Conservation (phyloP, 805 yeast genomes). For the Saccharomyces eubayanus region DNA sequence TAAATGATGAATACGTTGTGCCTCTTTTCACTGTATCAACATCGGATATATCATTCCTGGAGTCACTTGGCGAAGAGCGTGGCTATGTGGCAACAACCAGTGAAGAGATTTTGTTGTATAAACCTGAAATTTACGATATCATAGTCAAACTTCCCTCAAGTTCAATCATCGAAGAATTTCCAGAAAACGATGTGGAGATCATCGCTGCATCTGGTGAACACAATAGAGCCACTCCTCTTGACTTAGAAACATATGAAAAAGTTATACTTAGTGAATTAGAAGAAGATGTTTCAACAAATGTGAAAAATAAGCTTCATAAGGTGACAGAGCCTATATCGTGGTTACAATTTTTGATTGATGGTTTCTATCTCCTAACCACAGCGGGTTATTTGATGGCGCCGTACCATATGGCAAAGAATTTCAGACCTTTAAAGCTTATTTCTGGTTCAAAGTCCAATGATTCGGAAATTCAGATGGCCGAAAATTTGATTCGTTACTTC, state of each 20-base stretch:
- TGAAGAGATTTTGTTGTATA: constrained; percentile 23
- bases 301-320: constrained; percentile 2
- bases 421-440: not conserved
- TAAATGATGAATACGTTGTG: constrained; percentile 6
- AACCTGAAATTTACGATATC: constrained; percentile 22
- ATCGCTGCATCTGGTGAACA: constrained; percentile 7
- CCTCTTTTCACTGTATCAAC: constrained; percentile 20
- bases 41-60: constrained; percentile 13
- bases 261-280: constrained; percentile 9
- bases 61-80: not conserved
- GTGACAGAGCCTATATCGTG: constrained; percentile 24
- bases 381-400: constrained; percentile 25
- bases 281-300: constrained; percentile 12
- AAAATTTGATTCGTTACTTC: constrained; percentile 15
- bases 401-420: constrained; percentile 11
- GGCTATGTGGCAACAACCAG: constrained; percentile 29
- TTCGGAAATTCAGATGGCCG: not conserved
- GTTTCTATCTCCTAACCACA: constrained; percentile 23
- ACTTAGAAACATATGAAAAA: constrained; percentile 15
- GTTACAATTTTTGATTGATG: constrained; percentile 27
- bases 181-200: constrained; percentile 8
- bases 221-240: constrained; percentile 25
- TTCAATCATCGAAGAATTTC: constrained; percentile 2
- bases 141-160: constrained; percentile 14
- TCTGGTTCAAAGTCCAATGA: not conserved